These are phyloP conservation scores for Yamadazyma blattariae DNA, from an alignment of 1,139 yeast genomes.

Conservation along the genomic window DNA sequence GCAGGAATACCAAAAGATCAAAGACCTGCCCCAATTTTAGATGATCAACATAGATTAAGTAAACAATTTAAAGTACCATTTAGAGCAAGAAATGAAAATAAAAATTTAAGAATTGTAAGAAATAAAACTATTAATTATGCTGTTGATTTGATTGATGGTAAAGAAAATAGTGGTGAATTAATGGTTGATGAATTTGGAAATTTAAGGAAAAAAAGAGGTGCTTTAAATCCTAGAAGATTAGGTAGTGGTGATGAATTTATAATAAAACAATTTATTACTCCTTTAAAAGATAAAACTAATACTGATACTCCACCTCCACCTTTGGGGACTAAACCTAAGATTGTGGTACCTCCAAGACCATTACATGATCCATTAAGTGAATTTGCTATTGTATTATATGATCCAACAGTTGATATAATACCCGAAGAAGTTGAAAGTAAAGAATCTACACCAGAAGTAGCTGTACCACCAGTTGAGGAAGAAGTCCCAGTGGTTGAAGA, in stretches of 20 bases:
- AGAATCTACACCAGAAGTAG: conserved; percentile 11
- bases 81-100: conserved; percentile 18
- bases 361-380: conserved; percentile 92
- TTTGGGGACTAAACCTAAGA: conserved; percentile 72
- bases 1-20: conserved; percentile 43
- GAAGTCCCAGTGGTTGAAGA: too few relatives aligned
- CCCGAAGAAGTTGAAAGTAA: conserved; percentile 39
- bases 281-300: conserved; percentile 34
- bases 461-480: conserved; percentile 11
- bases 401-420: conserved; percentile 82
- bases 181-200: conserved; percentile 27
- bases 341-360: conserved; percentile 78
- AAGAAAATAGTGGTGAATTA: conserved; percentile 15
- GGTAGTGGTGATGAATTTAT: conserved; percentile 33
- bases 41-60: conserved; percentile 33
- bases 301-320: conserved; percentile 63
- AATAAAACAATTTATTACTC: conserved; percentile 47
- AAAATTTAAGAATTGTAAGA: conserved; percentile 25
- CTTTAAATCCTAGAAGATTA: conserved; percentile 45
- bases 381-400: conserved; percentile 90
- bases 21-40: conserved; percentile 38
- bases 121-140: conserved; percentile 28
- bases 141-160: conserved; percentile 14
- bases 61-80: conserved; percentile 46
- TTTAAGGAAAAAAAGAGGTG: conserved; percentile 39